Conservation (phyloP, 2,329 filamentous ascomycete genomes). For the Laburnicola sp. region DNA sequence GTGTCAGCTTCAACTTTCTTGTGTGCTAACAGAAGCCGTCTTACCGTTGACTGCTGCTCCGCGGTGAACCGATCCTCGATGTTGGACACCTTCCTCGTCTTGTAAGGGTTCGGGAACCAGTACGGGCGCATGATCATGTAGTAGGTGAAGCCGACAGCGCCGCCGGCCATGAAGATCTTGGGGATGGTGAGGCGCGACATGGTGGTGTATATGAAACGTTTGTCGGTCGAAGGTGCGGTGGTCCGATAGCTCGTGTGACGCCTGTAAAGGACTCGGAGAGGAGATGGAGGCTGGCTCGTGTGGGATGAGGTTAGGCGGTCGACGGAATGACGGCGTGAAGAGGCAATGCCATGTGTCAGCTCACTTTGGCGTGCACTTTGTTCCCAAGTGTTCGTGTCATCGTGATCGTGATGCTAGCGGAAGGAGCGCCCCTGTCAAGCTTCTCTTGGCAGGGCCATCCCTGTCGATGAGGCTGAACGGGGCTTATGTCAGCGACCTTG, state of each 20-base stretch:
- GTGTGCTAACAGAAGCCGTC: background rate
- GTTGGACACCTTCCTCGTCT: conserved; percentile 40
- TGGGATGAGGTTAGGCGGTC: background rate
- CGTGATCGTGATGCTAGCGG: conserved; percentile 22
- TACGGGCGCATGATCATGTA: conserved; percentile 43
- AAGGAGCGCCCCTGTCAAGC: conserved; percentile 16
- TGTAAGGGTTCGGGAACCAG: conserved; percentile 46
- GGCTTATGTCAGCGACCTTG: conserved; percentile 16
- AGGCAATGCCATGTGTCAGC: background rate
- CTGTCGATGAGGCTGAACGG: conserved; percentile 23
- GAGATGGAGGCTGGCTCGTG: background rate
- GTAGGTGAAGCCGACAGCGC: conserved; percentile 41
- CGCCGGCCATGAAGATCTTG: conserved; percentile 45
- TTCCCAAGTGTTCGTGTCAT: conserved; percentile 38
- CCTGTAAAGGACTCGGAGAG: background rate
- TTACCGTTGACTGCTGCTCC: conserved; percentile 32
- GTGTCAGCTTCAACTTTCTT: conserved; percentile 4
- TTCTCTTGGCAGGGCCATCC: conserved; percentile 16
- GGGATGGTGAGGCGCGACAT: conserved; percentile 41
- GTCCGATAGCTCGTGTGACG: background rate
- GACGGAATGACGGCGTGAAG: background rate
- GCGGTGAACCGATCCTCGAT: conserved; percentile 40
- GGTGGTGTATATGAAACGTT: conserved; percentile 2
- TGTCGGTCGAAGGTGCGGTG: conserved; percentile 2
- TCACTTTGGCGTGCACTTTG: conserved; percentile 14